A percentile compares a stretch with the other conserved stretches of the same genome.
phyloP scores from a whole-genome alignment of 1,284 basidiomycete species.

The Ganoderma meredithae region DNA sequence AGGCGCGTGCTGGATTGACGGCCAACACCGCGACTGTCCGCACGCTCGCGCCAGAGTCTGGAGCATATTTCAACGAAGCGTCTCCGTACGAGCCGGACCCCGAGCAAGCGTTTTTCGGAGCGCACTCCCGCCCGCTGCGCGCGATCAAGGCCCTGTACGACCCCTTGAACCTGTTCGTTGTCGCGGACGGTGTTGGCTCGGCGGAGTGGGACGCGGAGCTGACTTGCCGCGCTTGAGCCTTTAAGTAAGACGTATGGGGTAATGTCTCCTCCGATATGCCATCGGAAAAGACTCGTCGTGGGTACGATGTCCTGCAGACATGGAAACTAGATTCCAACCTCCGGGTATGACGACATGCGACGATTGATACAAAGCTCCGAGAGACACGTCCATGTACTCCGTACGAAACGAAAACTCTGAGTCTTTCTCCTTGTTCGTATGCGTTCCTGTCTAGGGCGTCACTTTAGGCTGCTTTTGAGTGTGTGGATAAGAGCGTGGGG shows the following conservation, averaged over 20 bases:
- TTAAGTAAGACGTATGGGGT: background rate
- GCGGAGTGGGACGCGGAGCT: conserved; percentile 45
- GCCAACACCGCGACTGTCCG: conserved; percentile 36
- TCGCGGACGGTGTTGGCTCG: conserved; percentile 52
- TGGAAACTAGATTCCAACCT: background rate
- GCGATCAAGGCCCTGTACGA: conserved; percentile 55
- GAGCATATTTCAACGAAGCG: conserved; percentile 54
- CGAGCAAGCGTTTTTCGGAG: conserved; percentile 52
- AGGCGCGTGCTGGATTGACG: conserved; percentile 36
- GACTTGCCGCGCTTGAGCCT: conserved; percentile 30
- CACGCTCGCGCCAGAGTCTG: conserved; percentile 42
- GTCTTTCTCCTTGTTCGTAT: background rate
- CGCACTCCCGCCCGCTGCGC: conserved; percentile 49
- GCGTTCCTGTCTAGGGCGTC: background rate
- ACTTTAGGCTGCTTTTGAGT: background rate
- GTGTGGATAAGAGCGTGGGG: background rate
- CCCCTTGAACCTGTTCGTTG: conserved; percentile 51
- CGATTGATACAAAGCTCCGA: background rate
- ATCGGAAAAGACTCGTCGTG: background rate
- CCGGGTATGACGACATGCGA: background rate
- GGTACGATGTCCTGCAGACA: background rate
- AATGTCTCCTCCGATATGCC: background rate
- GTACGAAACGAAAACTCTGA: background rate
- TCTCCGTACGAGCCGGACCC: conserved; percentile 48
- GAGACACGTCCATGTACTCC: background rate